Evolutionary conservation across 2,329 filamentous ascomycete genomes (phyloP), one percentile per base, ranked within the genome.

Genomic region (Alternaria sp.): DNA sequence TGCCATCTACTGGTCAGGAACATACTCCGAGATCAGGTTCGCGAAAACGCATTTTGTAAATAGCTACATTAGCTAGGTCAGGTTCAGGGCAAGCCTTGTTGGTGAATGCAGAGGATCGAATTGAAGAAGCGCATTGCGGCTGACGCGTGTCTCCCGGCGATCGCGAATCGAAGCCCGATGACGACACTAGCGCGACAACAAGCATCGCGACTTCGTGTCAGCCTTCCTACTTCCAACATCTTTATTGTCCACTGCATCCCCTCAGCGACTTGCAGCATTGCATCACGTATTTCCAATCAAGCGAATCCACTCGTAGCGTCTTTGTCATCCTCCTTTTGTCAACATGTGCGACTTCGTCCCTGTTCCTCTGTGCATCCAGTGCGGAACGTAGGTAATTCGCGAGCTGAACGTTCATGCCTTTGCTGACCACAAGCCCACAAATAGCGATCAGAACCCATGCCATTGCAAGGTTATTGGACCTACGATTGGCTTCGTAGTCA

Each of bases 401-500:
- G 28, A 17, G 6, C 49, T n/a, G 5, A 21, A 40, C 5, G 25
- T 23, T 11, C 5, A 26, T 6, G 40, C 44, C 36, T 49, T 60
- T 57, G 21, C 65, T 76, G 44, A 74, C 23, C 21, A 12, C 9
- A 44, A 21, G 77, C 4, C 19, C 28, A 6, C 13, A 21, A 40
- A 40, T 49, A 87, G 85, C 9, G 81, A 87, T 63, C 84, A 87
- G 68, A 88, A 87, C 59, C 86, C 85, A 4, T 88, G 85, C 59
- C 84, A 83, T 65, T 87, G 85, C 71, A 88, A 87, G 72, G 80
- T 87, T 9, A 81, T 88, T 26, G 85, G 86, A 2, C 85, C 85
- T 40, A 87, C 85, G 1, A 70, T 87, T 46, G 85, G 85, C 71
- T 86, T 86, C 65, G 76, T 74, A 10, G 75, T 82, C 53, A 83